Conservation (phyloP, 169 alveolate species). For the Plasmodium fragile region DNA sequence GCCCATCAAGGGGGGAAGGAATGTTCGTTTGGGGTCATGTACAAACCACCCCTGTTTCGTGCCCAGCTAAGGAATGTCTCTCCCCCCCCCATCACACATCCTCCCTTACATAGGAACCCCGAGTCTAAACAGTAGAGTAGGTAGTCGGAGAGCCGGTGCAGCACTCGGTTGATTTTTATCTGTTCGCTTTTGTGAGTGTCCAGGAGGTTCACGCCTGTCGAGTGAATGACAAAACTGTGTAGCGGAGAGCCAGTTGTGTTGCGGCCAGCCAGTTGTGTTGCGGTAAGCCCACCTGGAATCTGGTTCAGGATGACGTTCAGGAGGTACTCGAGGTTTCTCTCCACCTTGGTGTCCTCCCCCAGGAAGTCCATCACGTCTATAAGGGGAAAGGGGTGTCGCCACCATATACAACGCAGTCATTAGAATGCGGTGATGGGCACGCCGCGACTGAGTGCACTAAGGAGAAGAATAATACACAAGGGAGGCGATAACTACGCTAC, state of each 20-base stretch:
- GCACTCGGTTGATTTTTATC: slow-evolving; percentile 28
- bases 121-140: slow-evolving; percentile 30
- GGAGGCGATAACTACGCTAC: not conserved
- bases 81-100: not conserved
- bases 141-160: slow-evolving; percentile 56
- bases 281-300: slow-evolving; percentile 14
- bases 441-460: not conserved
- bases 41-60: not conserved
- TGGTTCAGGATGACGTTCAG: slow-evolving; percentile 23
- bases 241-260: not conserved
- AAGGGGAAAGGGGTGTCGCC: not conserved
- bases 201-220: slow-evolving; percentile 36
- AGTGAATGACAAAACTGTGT: not conserved
- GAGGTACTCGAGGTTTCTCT: slow-evolving; percentile 38
- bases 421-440: not conserved
- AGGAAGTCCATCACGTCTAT: slow-evolving; percentile 49
- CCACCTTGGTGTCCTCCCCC: slow-evolving; percentile 60
- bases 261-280: not conserved
- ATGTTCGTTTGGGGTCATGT: not conserved
- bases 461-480: not conserved
- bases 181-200: slow-evolving; percentile 60
- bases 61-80: not conserved
- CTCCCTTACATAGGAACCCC: slow-evolving; percentile 44
- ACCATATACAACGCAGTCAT: not conserved
- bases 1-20: not conserved